phyloP scores from a whole-genome alignment of 139 green algal genomes.

The Chlamydomonas applanata region DNA sequence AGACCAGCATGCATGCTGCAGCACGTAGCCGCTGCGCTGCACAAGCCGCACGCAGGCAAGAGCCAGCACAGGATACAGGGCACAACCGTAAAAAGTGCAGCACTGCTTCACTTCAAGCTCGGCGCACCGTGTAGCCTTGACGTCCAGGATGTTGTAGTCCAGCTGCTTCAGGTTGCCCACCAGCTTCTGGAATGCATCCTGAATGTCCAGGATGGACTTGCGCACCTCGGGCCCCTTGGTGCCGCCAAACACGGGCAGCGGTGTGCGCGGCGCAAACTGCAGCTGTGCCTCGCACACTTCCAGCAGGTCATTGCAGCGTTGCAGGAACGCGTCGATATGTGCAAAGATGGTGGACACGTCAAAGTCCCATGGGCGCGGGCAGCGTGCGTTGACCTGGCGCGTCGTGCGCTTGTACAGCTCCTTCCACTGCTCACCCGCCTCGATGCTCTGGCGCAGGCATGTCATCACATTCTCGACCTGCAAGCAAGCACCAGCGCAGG shows the following conservation, averaged over 20 bases:
- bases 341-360: slow-evolving; percentile 75
- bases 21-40: not conserved
- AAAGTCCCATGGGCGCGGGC: slow-evolving; percentile 64
- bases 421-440: slow-evolving; percentile 70
- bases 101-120: not conserved
- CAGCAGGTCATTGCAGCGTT: slow-evolving; percentile 85
- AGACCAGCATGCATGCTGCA: not conserved
- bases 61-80: not conserved
- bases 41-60: not conserved
- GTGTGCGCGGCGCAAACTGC: slow-evolving; percentile 74
- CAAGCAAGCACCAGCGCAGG: not conserved
- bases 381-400: slow-evolving; percentile 36
- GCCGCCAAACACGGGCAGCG: slow-evolving; percentile 75
- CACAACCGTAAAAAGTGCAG: no score
- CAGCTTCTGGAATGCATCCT: slow-evolving; percentile 65
- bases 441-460: slow-evolving; percentile 51
- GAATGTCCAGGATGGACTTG: slow-evolving; percentile 81
- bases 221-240: slow-evolving; percentile 73
- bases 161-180: slow-evolving; percentile 21
- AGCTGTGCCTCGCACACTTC: slow-evolving; percentile 86
- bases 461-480: slow-evolving; percentile 39
- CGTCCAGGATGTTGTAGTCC: slow-evolving; percentile 81
- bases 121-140: slow-evolving; percentile 66
- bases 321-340: slow-evolving; percentile 87
- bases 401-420: slow-evolving; percentile 64